Conservation (phyloP, 306 rosid genomes). For the Trifolium subterraneum region DNA sequence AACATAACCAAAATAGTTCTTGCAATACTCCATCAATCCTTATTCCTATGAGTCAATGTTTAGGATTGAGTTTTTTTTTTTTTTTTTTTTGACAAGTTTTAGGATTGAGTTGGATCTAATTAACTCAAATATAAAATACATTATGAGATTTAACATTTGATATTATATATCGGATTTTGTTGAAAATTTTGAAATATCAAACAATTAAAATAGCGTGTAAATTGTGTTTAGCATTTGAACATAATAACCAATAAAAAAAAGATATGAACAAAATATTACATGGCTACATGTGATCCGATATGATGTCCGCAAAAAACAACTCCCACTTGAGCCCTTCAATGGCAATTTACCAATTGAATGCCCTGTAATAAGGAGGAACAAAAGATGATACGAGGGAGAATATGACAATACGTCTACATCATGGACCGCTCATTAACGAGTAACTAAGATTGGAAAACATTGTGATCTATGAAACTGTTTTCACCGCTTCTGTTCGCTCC, state of each 20-base stretch:
- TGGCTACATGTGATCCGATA: neutral
- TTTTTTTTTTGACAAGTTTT: neutral
- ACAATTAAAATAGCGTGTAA: neutral
- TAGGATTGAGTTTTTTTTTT: neutral
- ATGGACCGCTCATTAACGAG: constrained; percentile 5
- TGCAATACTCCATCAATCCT: neutral
- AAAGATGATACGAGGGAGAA: neutral
- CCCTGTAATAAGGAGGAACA: neutral
- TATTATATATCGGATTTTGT: neutral
- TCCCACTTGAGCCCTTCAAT: neutral
- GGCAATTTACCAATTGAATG: neutral
- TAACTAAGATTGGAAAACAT: constrained; percentile 17
- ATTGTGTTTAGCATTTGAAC: neutral
- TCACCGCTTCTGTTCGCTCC: constrained; percentile 83
- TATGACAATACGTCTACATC: neutral
- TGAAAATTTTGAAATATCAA: neutral
- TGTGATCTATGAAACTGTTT: constrained; percentile 34
- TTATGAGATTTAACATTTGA: neutral
- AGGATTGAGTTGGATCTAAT: neutral
- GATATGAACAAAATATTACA: neutral
- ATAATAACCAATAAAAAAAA: neutral
- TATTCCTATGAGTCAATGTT: neutral
- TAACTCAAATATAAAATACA: neutral
- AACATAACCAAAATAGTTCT: neutral
- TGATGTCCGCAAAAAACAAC: neutral